These are phyloP conservation scores for Alectoria sarmentosa DNA, from an alignment of 495 filamentous ascomycete genomes.

Conservation along the genomic window DNA sequence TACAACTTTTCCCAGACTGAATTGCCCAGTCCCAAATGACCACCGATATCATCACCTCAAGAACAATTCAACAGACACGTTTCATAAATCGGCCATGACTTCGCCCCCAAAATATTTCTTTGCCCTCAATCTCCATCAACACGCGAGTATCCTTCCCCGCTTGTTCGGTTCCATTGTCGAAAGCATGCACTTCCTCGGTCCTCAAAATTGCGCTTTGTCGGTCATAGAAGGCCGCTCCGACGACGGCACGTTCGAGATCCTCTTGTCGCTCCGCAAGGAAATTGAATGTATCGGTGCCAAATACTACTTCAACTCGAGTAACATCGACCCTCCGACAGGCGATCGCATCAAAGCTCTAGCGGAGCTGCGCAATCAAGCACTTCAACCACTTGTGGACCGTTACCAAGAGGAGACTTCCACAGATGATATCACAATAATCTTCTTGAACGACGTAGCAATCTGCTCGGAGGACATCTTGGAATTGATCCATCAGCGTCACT, in stretches of 20 bases:
- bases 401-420: conserved; percentile 9
- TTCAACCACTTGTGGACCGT: conserved; percentile 34
- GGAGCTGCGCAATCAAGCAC: conserved; percentile 39
- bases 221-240: conserved; percentile 44
- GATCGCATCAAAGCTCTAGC: conserved; percentile 29
- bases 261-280: conserved; percentile 30
- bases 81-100: neutral
- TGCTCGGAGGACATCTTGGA: conserved; percentile 50
- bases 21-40: conserved; percentile 18
- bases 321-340: conserved; percentile 30
- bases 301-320: conserved; percentile 35
- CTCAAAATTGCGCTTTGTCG: conserved; percentile 41
- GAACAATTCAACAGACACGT: neutral
- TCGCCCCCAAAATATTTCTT: conserved; percentile 38
- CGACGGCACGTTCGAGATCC: conserved; percentile 45
- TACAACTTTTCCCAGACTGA: conserved; percentile 26
- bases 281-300: conserved; percentile 31
- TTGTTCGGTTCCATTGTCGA: conserved; percentile 43
- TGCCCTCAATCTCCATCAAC: conserved; percentile 42
- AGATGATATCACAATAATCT: conserved; percentile 38
- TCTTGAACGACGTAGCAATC: conserved; percentile 43
- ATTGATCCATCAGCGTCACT: conserved; percentile 38
- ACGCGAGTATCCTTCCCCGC: conserved; percentile 37
- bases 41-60: conserved; percentile 28
- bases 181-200: conserved; percentile 42